phyloP scores from a whole-genome alignment of 2,329 filamentous ascomycete genomes.

The Hypoxylon sp. region DNA sequence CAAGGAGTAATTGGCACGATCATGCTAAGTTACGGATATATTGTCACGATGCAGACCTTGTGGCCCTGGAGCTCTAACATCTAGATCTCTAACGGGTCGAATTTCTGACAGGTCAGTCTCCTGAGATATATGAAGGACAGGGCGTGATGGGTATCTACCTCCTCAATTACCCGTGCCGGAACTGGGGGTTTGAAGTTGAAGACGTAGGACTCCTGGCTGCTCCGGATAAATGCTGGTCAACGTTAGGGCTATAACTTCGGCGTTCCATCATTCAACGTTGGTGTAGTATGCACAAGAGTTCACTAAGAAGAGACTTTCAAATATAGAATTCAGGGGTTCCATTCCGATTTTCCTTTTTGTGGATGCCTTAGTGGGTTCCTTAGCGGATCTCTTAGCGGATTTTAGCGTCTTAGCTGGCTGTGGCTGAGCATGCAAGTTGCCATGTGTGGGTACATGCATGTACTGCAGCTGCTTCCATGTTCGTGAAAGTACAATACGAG shows the following conservation, averaged over 20 bases:
- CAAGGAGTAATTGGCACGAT: not conserved
- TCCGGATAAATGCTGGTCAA: not conserved
- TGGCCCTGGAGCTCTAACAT: not conserved
- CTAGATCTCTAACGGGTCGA: not conserved
- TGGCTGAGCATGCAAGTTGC: conserved; percentile 22
- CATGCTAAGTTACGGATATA: not conserved
- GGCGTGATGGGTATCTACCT: not conserved
- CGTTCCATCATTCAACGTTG: not conserved
- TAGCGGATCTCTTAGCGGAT: conserved; percentile 5
- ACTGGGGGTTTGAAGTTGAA: not conserved
- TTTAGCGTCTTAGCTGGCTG: conserved; percentile 17
- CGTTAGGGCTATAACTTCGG: not conserved
- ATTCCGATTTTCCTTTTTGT: conserved; percentile 3
- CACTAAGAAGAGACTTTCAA: not conserved
- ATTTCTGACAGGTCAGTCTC: not conserved
- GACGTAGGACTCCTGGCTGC: not conserved
- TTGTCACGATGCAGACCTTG: not conserved
- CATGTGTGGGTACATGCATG: not conserved
- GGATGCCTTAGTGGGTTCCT: conserved; percentile 14
- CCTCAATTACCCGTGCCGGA: not conserved
- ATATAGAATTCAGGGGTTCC: conserved; percentile 8
- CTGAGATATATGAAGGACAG: not conserved
- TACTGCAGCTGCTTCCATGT: not conserved
- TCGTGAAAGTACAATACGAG: conserved; percentile 20
- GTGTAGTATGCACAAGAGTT: not conserved